phyloP scores from a whole-genome alignment of 768 basidiomycete species.

The Sutorius australiensis region DNA sequence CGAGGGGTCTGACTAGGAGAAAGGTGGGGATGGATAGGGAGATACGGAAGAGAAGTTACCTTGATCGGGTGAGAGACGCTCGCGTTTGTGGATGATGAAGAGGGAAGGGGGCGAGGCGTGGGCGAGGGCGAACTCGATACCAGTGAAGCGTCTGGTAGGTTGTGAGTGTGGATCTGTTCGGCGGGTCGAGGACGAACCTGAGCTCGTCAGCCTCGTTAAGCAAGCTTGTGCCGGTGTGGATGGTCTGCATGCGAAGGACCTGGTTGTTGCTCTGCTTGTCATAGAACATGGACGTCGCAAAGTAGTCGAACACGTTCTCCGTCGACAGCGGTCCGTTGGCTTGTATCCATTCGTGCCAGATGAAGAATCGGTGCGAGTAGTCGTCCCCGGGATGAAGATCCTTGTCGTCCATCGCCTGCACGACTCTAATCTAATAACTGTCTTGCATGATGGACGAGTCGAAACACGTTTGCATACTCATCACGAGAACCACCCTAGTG shows the following conservation, averaged over 20 bases:
- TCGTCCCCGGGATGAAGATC: conserved; percentile 81
- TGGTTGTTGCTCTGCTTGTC: conserved; percentile 94
- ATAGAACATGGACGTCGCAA: conserved; percentile 87
- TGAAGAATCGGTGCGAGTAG: conserved; percentile 79
- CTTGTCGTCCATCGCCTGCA: conserved; percentile 43
- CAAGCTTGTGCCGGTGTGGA: conserved; percentile 74
- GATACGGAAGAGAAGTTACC: conserved; percentile 42
- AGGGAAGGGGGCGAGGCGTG: conserved; percentile 75
- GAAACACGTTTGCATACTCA: neutral
- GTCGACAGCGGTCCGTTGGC: conserved; percentile 73
- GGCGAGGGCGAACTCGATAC: conserved; percentile 82
- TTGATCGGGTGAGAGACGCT: conserved; percentile 78
- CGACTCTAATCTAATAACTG: neutral
- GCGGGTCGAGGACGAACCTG: conserved; percentile 38
- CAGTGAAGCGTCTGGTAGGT: conserved; percentile 68
- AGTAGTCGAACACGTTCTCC: conserved; percentile 87
- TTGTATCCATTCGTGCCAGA: conserved; percentile 91
- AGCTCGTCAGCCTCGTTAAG: conserved; percentile 83
- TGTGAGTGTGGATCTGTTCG: conserved; percentile 1
- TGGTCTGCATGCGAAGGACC: conserved; percentile 89
- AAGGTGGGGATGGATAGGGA: neutral
- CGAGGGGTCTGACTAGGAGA: conserved; percentile 63
- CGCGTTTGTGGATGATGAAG: conserved; percentile 88
- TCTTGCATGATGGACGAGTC: no score
- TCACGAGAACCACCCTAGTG: no score